Evolutionary conservation across 768 basidiomycete genomes (phyloP), one percentile per base, ranked within the genome.

Genomic region (Psilocybe sp.): DNA sequence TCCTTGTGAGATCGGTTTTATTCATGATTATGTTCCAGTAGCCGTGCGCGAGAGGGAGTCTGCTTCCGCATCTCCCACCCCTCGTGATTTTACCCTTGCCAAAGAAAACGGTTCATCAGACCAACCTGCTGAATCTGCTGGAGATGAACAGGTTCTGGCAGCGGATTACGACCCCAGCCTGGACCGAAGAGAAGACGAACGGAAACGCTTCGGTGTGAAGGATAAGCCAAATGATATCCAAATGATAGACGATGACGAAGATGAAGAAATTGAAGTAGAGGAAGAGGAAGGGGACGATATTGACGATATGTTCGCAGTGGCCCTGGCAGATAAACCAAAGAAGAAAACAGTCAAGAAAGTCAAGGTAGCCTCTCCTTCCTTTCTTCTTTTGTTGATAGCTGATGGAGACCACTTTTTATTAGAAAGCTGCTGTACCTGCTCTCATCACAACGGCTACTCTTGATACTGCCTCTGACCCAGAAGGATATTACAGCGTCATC

Each of bases 401-500:
- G 18, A 13, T 15, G 39, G 1, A 32, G 14, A 38, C 20, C 44
- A 14, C 1, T 36, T 40, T 14, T 9, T 4, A n/a, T 20, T 11
- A 83, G 76, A 79, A 78, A 63, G 64, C 70, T 28, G 64, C 69
- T 20, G 79, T 77, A 1, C 85, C 85, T 3, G 82, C 84, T 2
- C 67, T 87, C n/a, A 82, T 85, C 23, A 82, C 83, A 0, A 83
- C 84, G 23, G 50, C 64, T n/a, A 84, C 84, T 1, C 71, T 92
- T 16, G 97, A 99, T 68, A 86, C 92, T 20, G 92, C 89, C 5
- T 87, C 96, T 32, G 97, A 98, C 67, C 64, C 89, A 0, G 97
- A 99, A 69, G 97, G 97, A 1, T 98, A 98, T 66, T 99, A 98
- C 64, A 84, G 84, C 50, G 81, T 97, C 46, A 92, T 95, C 45